Evolutionary conservation across 106 monocot species (phyloP).

Genomic region (Acanthochlamys bracteata): DNA sequence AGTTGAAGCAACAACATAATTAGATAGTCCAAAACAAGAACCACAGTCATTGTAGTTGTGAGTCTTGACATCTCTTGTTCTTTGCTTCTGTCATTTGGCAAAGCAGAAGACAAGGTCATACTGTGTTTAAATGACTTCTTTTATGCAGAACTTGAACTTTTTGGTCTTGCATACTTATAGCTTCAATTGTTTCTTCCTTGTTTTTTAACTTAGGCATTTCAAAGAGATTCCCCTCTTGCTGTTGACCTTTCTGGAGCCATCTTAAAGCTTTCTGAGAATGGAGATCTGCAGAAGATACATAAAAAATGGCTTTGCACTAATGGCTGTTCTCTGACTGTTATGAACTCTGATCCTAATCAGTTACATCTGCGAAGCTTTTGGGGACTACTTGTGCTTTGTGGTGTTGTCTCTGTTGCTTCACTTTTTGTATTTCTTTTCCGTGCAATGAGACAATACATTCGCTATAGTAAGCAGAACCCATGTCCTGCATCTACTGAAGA

Average conservation of each 20-base stretch:
- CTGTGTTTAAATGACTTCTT: no score
- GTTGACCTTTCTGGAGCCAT: constrained; percentile 66
- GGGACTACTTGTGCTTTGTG: constrained; percentile 60
- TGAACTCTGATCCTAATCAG: constrained; percentile 21
- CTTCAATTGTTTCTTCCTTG: background rate
- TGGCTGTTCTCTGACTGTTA: constrained; percentile 9
- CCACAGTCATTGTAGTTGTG: no score
- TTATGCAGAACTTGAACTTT: no score
- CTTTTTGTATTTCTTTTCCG: constrained; percentile 40
- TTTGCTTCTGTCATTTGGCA: no score
- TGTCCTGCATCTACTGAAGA: background rate
- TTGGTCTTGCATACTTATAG: no score
- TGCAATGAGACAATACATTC: constrained; percentile 38
- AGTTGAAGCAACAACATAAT: no score
- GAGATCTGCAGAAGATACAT: constrained; percentile 61
- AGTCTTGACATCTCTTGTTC: no score
- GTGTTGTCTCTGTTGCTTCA: constrained; percentile 19
- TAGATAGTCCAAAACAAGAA: no score
- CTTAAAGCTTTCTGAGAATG: constrained; percentile 62
- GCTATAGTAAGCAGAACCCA: constrained; percentile 13
- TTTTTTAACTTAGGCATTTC: constrained; percentile 60
- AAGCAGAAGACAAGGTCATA: no score
- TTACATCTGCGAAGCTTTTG: constrained; percentile 48
- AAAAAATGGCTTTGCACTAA: constrained; percentile 47
- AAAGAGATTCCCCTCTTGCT: constrained; percentile 49